Evolutionary conservation across 2,329 filamentous ascomycete genomes (phyloP).

Genomic region (Exophiala sp.): DNA sequence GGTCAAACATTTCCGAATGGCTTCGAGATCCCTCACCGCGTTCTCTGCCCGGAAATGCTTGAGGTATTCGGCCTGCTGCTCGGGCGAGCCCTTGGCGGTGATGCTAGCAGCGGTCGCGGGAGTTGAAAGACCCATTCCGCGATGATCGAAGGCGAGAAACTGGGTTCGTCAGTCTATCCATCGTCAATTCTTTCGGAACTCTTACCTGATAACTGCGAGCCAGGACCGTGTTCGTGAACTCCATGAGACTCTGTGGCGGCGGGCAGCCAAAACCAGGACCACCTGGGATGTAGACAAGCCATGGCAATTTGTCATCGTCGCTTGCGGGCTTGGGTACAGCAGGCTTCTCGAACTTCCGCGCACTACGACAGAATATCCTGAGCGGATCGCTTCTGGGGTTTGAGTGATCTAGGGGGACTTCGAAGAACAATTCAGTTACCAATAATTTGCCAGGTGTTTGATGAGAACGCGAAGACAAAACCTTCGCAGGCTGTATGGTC

Average conservation of each 20-base stretch:
- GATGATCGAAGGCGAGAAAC: constrained; percentile 79
- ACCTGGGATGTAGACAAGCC: constrained; percentile 74
- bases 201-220: constrained; percentile 74
- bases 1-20: constrained; percentile 73
- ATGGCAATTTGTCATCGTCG: constrained; percentile 49
- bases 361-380: constrained; percentile 73
- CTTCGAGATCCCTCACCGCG: constrained; percentile 85
- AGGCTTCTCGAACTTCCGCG: constrained; percentile 62
- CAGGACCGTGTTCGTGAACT: constrained; percentile 67
- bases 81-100: constrained; percentile 56
- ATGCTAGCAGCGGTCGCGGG: constrained; percentile 74
- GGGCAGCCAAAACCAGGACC: constrained; percentile 78
- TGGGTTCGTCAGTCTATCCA: constrained; percentile 26
- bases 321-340: constrained; percentile 42
- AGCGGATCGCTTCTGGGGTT: constrained; percentile 60
- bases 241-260: constrained; percentile 65
- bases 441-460: constrained; percentile 58
- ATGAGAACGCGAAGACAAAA: background rate
- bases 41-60: constrained; percentile 83
- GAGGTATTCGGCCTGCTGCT: constrained; percentile 74
- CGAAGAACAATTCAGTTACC: constrained; percentile 80
- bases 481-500: background rate
- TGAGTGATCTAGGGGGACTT: constrained; percentile 76
- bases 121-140: constrained; percentile 81
- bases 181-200: constrained; percentile 29